These are phyloP conservation scores for Rutstroemia sp. DNA, from an alignment of 2,329 filamentous ascomycete species.

Conservation along the genomic window DNA sequence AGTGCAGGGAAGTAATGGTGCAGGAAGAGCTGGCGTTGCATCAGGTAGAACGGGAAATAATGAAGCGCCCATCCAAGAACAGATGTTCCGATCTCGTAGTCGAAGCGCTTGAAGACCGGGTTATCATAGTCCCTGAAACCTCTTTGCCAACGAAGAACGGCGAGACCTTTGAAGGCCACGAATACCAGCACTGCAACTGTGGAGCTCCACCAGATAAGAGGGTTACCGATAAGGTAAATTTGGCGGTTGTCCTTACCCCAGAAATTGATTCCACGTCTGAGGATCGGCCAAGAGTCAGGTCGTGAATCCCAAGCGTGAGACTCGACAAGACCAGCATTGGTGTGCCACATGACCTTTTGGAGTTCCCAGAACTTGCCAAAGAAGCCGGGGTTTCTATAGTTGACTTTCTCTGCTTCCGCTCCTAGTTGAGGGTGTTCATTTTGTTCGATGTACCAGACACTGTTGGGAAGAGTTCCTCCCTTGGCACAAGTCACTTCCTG, in stretches of 20 bases:
- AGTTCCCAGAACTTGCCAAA: conserved; percentile 97
- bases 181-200: conserved; percentile 73
- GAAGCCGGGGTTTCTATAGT: conserved; percentile 91
- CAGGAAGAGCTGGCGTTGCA: conserved; percentile 95
- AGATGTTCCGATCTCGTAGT: conserved; percentile 88
- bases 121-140: conserved; percentile 80
- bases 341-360: conserved; percentile 98
- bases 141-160: conserved; percentile 89
- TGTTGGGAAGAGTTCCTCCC: conserved; percentile 88
- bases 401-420: conserved; percentile 79
- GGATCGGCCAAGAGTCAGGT: conserved; percentile 84
- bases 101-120: conserved; percentile 86
- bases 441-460: conserved; percentile 90
- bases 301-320: conserved; percentile 98
- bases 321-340: conserved; percentile 91
- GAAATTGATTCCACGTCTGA: conserved; percentile 96
- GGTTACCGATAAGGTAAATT: conserved; percentile 94
- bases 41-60: conserved; percentile 98
- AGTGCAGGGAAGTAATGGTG: conserved; percentile 98
- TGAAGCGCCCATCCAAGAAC: conserved; percentile 95
- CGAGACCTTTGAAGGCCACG: conserved; percentile 75
- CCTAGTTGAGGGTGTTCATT: conserved; percentile 78
- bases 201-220: conserved; percentile 88
- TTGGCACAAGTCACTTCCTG: conserved; percentile 98
- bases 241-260: conserved; percentile 93